These are phyloP conservation scores for Cordyceps pruinosa DNA, from an alignment of 2,329 filamentous ascomycete species.

Conservation along the genomic window DNA sequence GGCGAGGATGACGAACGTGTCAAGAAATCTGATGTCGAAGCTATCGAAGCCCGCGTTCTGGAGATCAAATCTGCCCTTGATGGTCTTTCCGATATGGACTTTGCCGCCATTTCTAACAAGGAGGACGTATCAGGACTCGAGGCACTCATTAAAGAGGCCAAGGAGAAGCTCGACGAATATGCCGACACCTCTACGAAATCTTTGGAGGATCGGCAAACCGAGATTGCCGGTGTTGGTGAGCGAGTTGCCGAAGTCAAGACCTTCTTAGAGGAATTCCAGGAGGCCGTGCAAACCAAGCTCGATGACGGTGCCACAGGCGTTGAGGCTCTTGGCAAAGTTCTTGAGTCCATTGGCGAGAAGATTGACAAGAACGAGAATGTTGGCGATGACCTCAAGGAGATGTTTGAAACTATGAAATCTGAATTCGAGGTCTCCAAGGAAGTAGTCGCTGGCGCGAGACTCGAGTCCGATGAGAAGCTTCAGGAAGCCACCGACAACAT, in stretches of 20 bases:
- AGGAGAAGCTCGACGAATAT: constrained; percentile 59
- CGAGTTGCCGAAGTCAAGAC: constrained; percentile 72
- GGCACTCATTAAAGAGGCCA: constrained; percentile 63
- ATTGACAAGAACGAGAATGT: constrained; percentile 51
- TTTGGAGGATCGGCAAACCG: constrained; percentile 76
- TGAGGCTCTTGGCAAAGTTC: constrained; percentile 63
- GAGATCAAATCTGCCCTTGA: constrained; percentile 78
- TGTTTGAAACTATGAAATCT: constrained; percentile 67
- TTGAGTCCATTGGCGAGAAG: constrained; percentile 60
- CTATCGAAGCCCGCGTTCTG: constrained; percentile 72
- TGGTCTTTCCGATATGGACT: constrained; percentile 63
- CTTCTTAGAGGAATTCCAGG: constrained; percentile 71
- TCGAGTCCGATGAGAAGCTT: constrained; percentile 77
- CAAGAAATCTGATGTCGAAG: constrained; percentile 75
- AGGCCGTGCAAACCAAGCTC: constrained; percentile 68
- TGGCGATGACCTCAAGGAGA: constrained; percentile 59
- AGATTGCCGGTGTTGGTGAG: constrained; percentile 71
- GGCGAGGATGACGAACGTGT: constrained; percentile 52
- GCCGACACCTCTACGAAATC: constrained; percentile 69
- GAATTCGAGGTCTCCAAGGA: constrained; percentile 85
- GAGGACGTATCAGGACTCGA: constrained; percentile 62
- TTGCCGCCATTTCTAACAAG: constrained; percentile 65
- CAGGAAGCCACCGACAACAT: constrained; percentile 49
- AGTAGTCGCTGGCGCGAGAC: constrained; percentile 70
- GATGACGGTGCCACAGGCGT: constrained; percentile 67